Evolutionary conservation across 139 green algal genomes (phyloP).

Genomic region (Haematococcus lacustris): DNA sequence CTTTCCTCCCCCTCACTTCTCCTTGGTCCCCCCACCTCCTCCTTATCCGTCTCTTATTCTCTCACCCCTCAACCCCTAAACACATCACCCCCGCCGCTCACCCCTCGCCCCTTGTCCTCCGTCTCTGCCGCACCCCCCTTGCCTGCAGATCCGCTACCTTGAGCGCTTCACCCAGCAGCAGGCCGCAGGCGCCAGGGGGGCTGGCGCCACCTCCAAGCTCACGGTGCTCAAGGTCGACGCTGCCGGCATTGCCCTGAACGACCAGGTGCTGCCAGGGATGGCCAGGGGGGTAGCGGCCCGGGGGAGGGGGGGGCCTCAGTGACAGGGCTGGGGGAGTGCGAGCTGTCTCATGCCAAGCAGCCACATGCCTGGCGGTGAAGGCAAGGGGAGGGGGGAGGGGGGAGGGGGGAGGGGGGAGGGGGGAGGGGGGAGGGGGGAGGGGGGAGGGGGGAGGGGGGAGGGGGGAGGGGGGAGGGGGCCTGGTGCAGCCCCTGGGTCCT

Average conservation of each 20-base stretch:
- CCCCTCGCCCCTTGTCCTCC: background rate
- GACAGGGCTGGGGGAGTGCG: background rate
- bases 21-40: background rate
- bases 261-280: background rate
- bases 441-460: no score
- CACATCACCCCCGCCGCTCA: background rate
- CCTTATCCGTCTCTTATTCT: background rate
- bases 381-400: background rate
- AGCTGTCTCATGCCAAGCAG: background rate
- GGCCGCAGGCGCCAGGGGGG: background rate
- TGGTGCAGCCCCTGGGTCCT: no score
- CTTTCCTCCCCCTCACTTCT: background rate
- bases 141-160: background rate
- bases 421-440: no score
- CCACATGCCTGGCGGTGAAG: background rate
- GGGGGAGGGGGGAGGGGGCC: no score
- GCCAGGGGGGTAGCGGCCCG: background rate
- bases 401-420: no score
- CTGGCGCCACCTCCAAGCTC: background rate
- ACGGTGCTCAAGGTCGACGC: slow-evolving; percentile 18
- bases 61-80: background rate
- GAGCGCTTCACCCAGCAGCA: background rate
- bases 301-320: background rate
- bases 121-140: background rate
- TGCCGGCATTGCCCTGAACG: slow-evolving; percentile 3